Conservation (phyloP, 164 flowering plant genomes). For the Houttuynia cordata region DNA sequence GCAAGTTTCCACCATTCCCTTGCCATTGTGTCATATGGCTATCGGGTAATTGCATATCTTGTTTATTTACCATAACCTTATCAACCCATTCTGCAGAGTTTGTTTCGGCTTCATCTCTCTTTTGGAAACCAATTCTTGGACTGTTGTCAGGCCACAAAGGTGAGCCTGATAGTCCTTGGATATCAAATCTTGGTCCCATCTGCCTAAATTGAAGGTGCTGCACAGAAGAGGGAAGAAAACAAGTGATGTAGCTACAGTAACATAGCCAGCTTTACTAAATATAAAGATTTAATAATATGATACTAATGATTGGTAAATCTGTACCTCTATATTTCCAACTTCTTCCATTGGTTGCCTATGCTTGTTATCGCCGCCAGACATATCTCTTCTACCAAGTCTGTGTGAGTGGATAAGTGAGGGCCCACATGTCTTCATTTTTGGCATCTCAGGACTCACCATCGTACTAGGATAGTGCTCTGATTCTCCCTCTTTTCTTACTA, state of each 20-base stretch:
- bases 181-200: slow-evolving; percentile 52
- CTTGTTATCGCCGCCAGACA: slow-evolving; percentile 8
- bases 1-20: slow-evolving; percentile 30
- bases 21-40: slow-evolving; percentile 38
- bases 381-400: slow-evolving; percentile 19
- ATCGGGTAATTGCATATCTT: slow-evolving; percentile 19
- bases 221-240: slow-evolving; percentile 1
- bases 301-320: too few relatives aligned
- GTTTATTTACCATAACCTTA: slow-evolving; percentile 91
- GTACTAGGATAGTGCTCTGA: neutral
- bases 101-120: slow-evolving; percentile 50
- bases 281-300: too few relatives aligned
- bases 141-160: slow-evolving; percentile 51
- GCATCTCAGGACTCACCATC: slow-evolving; percentile 18
- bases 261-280: too few relatives aligned
- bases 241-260: neutral
- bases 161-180: slow-evolving; percentile 43
- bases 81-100: slow-evolving; percentile 82
- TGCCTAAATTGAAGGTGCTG: slow-evolving; percentile 40
- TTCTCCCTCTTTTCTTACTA: slow-evolving; percentile 25
- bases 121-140: slow-evolving; percentile 17
- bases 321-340: slow-evolving; percentile 40
- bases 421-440: slow-evolving; percentile 21
- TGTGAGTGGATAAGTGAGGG: slow-evolving; percentile 29
- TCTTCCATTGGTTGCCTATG: slow-evolving; percentile 39